A percentile compares a stretch with the other conserved stretches of the same genome.
These are phyloP conservation scores for Elsinoe perseae DNA, from an alignment of 2,329 filamentous ascomycete species.

Conservation along the genomic window DNA sequence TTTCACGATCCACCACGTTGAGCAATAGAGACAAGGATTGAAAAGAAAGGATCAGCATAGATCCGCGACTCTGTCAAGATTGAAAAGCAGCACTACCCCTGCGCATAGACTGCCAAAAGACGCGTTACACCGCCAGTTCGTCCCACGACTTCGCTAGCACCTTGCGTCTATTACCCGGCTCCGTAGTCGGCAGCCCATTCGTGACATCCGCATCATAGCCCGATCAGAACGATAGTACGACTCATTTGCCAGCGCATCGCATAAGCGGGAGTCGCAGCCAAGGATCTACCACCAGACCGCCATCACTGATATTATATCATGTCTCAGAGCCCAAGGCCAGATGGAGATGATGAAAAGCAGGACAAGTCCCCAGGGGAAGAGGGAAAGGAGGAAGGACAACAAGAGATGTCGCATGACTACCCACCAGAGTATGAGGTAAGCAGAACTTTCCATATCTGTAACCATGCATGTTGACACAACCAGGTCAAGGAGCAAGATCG, in stretches of 20 bases:
- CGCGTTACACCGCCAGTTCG: slow-evolving; percentile 15
- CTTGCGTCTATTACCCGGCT: slow-evolving; percentile 16
- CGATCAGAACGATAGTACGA: slow-evolving; percentile 19
- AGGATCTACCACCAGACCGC: slow-evolving; percentile 46
- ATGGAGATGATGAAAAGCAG: slow-evolving; percentile 79
- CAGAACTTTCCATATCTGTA: neutral
- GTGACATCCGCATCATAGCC: neutral
- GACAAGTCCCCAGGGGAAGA: slow-evolving; percentile 15
- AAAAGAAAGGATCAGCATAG: neutral
- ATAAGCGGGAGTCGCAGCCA: slow-evolving; percentile 55
- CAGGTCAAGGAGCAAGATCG: slow-evolving; percentile 99
- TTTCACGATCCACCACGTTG: neutral
- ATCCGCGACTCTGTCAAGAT: neutral
- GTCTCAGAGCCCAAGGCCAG: slow-evolving; percentile 56
- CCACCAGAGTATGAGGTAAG: slow-evolving; percentile 12
- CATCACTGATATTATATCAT: slow-evolving; percentile 16
- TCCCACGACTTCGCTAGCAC: slow-evolving; percentile 12
- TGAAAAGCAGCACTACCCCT: slow-evolving; percentile 1
- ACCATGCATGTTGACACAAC: slow-evolving; percentile 17
- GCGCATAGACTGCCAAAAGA: neutral
- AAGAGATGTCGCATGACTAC: slow-evolving; percentile 10
- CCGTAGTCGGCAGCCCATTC: slow-evolving; percentile 14
- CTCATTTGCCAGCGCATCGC: slow-evolving; percentile 28
- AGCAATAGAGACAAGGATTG: neutral
- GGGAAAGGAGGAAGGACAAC: slow-evolving; percentile 14